phyloP scores from a whole-genome alignment of 306 rosid genomes.

The Glycine tomentella region DNA sequence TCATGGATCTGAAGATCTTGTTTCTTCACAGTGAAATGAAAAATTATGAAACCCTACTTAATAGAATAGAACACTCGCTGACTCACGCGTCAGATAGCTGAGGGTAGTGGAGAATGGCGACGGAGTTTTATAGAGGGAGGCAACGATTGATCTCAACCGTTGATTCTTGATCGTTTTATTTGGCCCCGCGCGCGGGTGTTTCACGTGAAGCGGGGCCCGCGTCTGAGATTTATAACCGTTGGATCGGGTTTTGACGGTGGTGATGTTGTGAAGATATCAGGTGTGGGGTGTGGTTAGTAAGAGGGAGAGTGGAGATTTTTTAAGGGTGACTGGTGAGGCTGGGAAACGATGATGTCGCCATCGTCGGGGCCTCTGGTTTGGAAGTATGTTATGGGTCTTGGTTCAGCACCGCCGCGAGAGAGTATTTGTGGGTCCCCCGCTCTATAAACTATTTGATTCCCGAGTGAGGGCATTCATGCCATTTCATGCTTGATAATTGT shows the following conservation, averaged over 20 bases:
- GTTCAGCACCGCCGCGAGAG: conserved; percentile 2
- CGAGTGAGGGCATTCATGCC: conserved; percentile 18
- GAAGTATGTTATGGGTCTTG: too few species aligned
- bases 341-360: conserved; percentile 37
- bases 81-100: too few species aligned
- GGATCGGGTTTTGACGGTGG: conserved; percentile 46
- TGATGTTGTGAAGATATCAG: neutral
- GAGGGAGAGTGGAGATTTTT: conserved; percentile 37
- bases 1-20: neutral
- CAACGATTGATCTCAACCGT: conserved; percentile 53
- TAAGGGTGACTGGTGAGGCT: conserved; percentile 31
- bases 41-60: too few species aligned
- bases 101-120: neutral
- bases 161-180: neutral
- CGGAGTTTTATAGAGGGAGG: conserved; percentile 28
- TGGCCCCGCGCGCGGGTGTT: neutral
- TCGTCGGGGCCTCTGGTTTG: conserved; percentile 1
- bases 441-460: neutral
- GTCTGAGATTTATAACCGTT: conserved; percentile 10
- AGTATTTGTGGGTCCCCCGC: conserved; percentile 33
- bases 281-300: neutral
- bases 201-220: conserved; percentile 51
- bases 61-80: neutral
- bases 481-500: neutral
- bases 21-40: neutral